phyloP scores from a whole-genome alignment of 2,329 filamentous ascomycete genomes.

The Biscogniauxia mediterranea region DNA sequence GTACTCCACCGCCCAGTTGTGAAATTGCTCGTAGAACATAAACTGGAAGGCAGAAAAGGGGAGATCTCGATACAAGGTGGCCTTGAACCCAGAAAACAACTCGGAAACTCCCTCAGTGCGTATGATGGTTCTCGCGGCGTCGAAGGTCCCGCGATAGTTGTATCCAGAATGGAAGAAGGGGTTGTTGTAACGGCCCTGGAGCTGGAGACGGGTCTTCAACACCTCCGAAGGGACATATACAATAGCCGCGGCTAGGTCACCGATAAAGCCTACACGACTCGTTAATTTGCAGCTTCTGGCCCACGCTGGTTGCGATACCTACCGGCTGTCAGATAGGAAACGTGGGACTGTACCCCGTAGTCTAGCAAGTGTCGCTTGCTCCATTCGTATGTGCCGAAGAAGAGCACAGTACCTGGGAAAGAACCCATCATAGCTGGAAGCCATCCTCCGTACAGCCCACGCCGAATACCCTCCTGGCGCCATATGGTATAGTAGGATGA shows the following conservation, averaged over 20 bases:
- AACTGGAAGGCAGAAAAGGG: slow-evolving; percentile 97
- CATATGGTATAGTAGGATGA: slow-evolving; percentile 91
- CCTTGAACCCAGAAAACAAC: slow-evolving; percentile 95
- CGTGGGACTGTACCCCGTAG: slow-evolving; percentile 72
- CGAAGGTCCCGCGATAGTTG: slow-evolving; percentile 84
- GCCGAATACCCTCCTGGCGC: slow-evolving; percentile 82
- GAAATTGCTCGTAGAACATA: slow-evolving; percentile 96
- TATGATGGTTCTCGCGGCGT: slow-evolving; percentile 84
- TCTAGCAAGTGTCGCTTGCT: slow-evolving; percentile 91
- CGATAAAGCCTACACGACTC: slow-evolving; percentile 68
- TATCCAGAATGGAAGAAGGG: slow-evolving; percentile 92
- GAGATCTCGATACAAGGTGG: slow-evolving; percentile 88
- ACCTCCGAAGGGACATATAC: slow-evolving; percentile 98
- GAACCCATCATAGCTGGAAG: slow-evolving; percentile 86
- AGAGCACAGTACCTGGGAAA: slow-evolving; percentile 89
- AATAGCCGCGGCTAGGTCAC: slow-evolving; percentile 86
- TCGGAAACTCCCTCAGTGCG: slow-evolving; percentile 78
- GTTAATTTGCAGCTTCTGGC: slow-evolving; percentile 12
- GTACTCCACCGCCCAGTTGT: slow-evolving; percentile 75
- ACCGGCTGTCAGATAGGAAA: slow-evolving; percentile 87
- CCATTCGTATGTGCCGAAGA: slow-evolving; percentile 95
- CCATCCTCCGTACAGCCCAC: slow-evolving; percentile 92
- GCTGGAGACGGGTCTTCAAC: slow-evolving; percentile 91
- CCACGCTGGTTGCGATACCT: slow-evolving; percentile 24
- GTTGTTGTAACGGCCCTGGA: slow-evolving; percentile 94